A percentile compares a stretch with the other conserved stretches of the same genome.
Conservation (phyloP, 148 eudicot genomes). For the Diospyros lotus region DNA sequence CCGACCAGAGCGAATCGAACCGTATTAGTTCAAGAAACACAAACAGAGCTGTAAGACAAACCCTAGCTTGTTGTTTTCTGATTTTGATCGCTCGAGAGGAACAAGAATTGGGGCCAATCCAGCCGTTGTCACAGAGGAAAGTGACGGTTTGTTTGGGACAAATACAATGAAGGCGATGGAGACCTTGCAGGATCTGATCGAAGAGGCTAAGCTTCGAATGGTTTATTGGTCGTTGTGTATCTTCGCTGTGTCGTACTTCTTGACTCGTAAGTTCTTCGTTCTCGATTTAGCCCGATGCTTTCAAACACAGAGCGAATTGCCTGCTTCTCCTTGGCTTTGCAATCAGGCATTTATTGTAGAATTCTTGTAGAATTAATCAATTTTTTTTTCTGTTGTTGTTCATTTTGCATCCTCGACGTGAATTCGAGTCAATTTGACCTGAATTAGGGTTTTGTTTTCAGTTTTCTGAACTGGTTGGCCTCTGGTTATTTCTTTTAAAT, state of each 20-base stretch:
- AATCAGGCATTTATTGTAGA: not conserved
- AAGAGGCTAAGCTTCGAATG: slow-evolving; percentile 85
- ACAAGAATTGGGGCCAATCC: no score
- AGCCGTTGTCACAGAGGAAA: no score
- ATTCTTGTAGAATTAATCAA: not conserved
- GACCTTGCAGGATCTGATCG: slow-evolving; percentile 70
- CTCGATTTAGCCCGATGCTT: not conserved
- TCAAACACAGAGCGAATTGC: no score
- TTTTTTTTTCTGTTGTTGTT: not conserved
- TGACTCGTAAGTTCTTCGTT: slow-evolving; percentile 60
- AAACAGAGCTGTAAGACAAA: no score
- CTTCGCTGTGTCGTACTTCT: slow-evolving; percentile 66
- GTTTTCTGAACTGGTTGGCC: no score
- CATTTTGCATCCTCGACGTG: not conserved
- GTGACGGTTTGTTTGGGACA: no score
- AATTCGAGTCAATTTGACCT: not conserved
- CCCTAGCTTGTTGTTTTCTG: no score
- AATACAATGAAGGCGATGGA: slow-evolving; percentile 47
- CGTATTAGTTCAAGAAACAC: no score
- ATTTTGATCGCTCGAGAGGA: no score
- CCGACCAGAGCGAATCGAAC: no score
- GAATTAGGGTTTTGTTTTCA: not conserved
- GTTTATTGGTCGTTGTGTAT: slow-evolving; percentile 82
- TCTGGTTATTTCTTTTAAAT: no score
- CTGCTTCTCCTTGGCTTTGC: not conserved